Conservation (phyloP, 139 green algal genomes). For the Chlamydomonas asymmetrica region DNA sequence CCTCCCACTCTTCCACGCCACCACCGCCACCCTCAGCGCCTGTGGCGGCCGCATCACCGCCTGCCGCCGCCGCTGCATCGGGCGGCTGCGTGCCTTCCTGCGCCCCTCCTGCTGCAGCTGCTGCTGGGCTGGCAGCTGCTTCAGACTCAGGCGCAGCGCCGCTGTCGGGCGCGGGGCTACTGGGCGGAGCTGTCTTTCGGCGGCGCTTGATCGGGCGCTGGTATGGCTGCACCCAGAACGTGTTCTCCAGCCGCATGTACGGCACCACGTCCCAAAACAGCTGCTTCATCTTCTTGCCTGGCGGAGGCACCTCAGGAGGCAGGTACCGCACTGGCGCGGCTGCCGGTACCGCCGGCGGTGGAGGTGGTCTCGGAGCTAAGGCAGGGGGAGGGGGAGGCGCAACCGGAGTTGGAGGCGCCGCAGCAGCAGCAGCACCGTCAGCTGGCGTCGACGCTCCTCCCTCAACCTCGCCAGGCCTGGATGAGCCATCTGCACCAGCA, state of each 20-base stretch:
- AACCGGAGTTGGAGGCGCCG: neutral
- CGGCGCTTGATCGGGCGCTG: too few relatives aligned
- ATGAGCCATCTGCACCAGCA: neutral
- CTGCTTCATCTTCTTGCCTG: constrained; percentile 36
- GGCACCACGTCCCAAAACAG: constrained; percentile 41
- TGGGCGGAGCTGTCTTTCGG: too few relatives aligned
- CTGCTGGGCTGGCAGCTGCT: too few relatives aligned
- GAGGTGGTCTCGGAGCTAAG: neutral
- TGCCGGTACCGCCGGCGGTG: neutral
- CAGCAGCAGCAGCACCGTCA: neutral
- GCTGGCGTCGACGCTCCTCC: neutral
- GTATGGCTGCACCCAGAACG: constrained; percentile 30
- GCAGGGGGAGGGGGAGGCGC: neutral
- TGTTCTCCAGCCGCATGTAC: constrained; percentile 10
- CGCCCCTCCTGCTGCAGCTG: neutral
- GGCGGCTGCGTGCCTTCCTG: too few relatives aligned
- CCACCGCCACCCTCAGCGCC: neutral
- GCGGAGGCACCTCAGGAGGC: constrained; percentile 22
- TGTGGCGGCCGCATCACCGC: neutral
- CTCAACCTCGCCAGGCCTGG: neutral
- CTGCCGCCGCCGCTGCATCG: neutral
- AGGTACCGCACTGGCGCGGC: neutral
- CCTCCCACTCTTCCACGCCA: neutral
- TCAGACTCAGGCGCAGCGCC: too few relatives aligned
- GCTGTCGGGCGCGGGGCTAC: too few relatives aligned